Evolutionary conservation across 2,329 filamentous ascomycete species (phyloP).

Genomic region (Sclerotinia borealis): DNA sequence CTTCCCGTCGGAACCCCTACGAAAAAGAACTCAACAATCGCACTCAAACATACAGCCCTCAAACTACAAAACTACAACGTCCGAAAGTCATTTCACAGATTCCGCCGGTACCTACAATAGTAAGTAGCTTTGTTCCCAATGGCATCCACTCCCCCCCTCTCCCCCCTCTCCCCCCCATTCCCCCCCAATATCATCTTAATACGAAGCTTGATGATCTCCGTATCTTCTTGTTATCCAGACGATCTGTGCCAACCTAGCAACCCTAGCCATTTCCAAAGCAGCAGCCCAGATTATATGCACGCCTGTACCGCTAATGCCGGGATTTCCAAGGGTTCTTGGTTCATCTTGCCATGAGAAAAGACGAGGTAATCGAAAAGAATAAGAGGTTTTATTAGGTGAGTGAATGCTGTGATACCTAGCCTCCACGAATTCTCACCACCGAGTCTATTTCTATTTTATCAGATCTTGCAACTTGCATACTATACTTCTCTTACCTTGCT

Average conservation of each 20-base stretch:
- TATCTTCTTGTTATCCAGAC: neutral
- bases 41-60: too few species aligned
- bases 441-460: neutral
- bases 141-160: too few species aligned
- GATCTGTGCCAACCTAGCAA: constrained; percentile 12
- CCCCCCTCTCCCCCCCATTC: too few species aligned
- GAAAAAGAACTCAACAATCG: too few species aligned
- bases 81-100: too few species aligned
- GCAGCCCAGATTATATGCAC: constrained; percentile 2
- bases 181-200: too few species aligned
- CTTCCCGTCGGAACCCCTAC: too few species aligned
- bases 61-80: too few species aligned
- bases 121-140: neutral
- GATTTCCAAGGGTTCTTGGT: neutral
- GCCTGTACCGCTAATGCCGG: constrained; percentile 1
- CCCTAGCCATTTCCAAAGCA: constrained; percentile 7
- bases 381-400: constrained; percentile 5
- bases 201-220: neutral
- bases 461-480: constrained; percentile 1
- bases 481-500: constrained; percentile 8
- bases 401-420: constrained; percentile 13
- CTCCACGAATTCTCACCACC: constrained; percentile 8
- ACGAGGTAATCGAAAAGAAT: neutral
- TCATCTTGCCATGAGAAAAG: neutral
- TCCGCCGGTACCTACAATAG: too few species aligned